phyloP scores from a whole-genome alignment of 345 rosid species.

The Jatropha curcas region DNA sequence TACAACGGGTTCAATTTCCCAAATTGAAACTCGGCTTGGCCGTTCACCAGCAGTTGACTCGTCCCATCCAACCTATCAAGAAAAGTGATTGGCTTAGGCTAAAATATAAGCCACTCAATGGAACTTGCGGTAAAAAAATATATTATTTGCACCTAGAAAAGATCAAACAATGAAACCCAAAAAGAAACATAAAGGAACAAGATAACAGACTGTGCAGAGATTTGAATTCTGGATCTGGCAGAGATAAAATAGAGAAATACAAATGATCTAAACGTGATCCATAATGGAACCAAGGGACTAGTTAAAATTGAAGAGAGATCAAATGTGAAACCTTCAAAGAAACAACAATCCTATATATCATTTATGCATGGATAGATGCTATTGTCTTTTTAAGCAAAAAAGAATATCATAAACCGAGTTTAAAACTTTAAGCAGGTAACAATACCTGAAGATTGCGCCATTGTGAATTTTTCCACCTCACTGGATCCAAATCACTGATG shows the following conservation, averaged over 20 bases:
- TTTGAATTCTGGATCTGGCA: background rate
- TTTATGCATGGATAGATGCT: background rate
- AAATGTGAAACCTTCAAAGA: background rate
- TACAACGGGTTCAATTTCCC: slow-evolving; percentile 92
- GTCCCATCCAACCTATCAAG: slow-evolving; percentile 94
- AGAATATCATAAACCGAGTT: background rate
- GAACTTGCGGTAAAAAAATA: background rate
- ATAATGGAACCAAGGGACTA: background rate
- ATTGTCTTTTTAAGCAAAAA: background rate
- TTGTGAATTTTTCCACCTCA: slow-evolving; percentile 91
- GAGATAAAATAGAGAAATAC: background rate
- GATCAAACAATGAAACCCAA: background rate
- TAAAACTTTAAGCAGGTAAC: background rate
- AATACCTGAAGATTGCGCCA: slow-evolving; percentile 98
- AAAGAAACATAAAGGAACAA: background rate
- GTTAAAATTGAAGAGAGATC: background rate
- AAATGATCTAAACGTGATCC: background rate
- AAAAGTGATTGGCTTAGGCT: background rate
- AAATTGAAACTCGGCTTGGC: slow-evolving; percentile 84
- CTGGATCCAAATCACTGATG: slow-evolving; percentile 80
- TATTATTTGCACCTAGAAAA: background rate
- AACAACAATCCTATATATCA: background rate
- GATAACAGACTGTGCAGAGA: slow-evolving; percentile 2
- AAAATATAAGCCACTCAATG: background rate
- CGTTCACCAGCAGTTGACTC: slow-evolving; percentile 92